phyloP scores from a whole-genome alignment of 768 basidiomycete genomes.

The Xerocomellus intermedius region DNA sequence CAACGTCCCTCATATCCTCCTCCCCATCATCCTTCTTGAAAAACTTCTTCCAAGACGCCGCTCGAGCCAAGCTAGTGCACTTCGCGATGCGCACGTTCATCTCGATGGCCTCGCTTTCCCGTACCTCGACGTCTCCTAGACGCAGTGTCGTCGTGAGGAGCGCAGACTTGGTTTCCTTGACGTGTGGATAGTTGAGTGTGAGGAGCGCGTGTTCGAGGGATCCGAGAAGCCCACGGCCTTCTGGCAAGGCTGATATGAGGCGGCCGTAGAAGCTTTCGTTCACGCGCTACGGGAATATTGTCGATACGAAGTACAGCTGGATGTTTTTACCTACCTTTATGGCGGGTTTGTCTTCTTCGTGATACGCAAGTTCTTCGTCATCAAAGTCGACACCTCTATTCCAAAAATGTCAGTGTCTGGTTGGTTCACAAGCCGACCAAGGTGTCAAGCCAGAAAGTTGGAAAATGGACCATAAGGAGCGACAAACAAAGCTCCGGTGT shows the following conservation, averaged over 20 bases:
- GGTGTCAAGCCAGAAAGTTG: neutral
- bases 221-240: conserved; percentile 26
- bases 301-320: neutral
- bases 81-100: conserved; percentile 77
- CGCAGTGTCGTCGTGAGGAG: conserved; percentile 64
- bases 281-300: conserved; percentile 42
- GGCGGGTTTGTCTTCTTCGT: conserved; percentile 64
- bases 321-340: conserved; percentile 59
- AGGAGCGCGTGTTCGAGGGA: conserved; percentile 32
- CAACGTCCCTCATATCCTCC: conserved; percentile 26
- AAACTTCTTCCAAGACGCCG: conserved; percentile 71
- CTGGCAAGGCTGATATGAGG: conserved; percentile 39
- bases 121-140: conserved; percentile 70
- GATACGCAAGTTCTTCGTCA: conserved; percentile 61
- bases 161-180: conserved; percentile 66
- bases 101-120: conserved; percentile 70
- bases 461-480: neutral
- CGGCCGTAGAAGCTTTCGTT: conserved; percentile 75
- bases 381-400: conserved; percentile 87
- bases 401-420: conserved; percentile 5
- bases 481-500: neutral
- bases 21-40: conserved; percentile 34
- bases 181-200: conserved; percentile 47
- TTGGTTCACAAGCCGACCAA: neutral
- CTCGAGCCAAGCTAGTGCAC: conserved; percentile 66